A percentile compares a stretch with the other conserved stretches of the same genome.
phyloP scores from a whole-genome alignment of 2,329 filamentous ascomycete genomes.

The Colletotrichum sublineola region DNA sequence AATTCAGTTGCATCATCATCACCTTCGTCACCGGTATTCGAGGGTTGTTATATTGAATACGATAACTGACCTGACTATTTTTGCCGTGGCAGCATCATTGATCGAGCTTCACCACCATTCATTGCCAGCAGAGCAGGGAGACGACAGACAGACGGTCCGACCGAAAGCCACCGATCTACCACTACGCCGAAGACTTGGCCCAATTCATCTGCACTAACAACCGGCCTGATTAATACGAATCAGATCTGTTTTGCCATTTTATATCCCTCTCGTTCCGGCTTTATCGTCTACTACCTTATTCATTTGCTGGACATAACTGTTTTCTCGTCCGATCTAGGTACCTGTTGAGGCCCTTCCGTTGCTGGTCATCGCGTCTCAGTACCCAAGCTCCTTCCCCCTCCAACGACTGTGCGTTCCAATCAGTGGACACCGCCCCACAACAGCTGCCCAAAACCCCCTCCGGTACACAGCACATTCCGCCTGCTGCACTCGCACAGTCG shows the following conservation, averaged over 20 bases:
- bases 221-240: conserved; percentile 35
- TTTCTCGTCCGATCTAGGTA: background rate
- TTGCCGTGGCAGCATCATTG: background rate
- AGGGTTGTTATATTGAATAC: conserved; percentile 40
- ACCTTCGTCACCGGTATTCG: conserved; percentile 10
- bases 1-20: conserved; percentile 32
- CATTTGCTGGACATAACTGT: background rate
- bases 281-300: conserved; percentile 14
- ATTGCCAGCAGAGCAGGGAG: conserved; percentile 17
- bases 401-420: conserved; percentile 20
- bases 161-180: conserved; percentile 14
- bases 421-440: conserved; percentile 2
- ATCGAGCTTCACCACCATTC: background rate
- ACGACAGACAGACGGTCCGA: conserved; percentile 4
- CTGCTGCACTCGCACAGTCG: background rate
- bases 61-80: conserved; percentile 18
- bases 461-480: conserved; percentile 7
- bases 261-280: background rate
- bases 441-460: background rate
- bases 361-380: conserved; percentile 16
- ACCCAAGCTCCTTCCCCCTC: background rate
- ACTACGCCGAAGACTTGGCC: conserved; percentile 1
- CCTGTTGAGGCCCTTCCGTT: conserved; percentile 16
- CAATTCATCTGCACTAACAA: conserved; percentile 30
- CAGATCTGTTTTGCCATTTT: conserved; percentile 11